phyloP scores from a whole-genome alignment of 768 basidiomycete genomes.

The Collybia sordida region DNA sequence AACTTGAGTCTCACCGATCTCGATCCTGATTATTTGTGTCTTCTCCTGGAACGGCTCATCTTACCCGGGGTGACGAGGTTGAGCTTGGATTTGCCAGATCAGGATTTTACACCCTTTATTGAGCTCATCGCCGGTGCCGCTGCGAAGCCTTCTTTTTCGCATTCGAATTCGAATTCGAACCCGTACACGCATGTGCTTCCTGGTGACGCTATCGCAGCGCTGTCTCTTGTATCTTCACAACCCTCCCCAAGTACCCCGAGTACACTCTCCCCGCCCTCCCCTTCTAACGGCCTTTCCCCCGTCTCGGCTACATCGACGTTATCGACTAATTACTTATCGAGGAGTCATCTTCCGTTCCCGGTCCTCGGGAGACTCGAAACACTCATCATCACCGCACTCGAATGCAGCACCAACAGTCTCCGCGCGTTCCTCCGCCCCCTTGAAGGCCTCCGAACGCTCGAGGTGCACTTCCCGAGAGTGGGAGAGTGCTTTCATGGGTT shows the following conservation, averaged over 20 bases:
- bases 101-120: conserved; percentile 51
- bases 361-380: conserved; percentile 30
- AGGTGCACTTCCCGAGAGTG: conserved; percentile 41
- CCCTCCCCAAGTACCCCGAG: conserved; percentile 5
- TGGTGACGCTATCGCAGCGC: not conserved
- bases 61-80: conserved; percentile 46
- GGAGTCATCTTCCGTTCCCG: conserved; percentile 25
- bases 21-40: conserved; percentile 52
- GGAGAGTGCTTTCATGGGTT: conserved; percentile 29
- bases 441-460: conserved; percentile 33
- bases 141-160: no score
- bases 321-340: not conserved
- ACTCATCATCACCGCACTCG: conserved; percentile 41
- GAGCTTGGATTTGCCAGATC: conserved; percentile 52
- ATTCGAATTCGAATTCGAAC: no score
- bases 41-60: conserved; percentile 42
- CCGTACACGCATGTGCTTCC: no score
- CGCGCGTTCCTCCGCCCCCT: conserved; percentile 32
- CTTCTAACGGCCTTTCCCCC: conserved; percentile 2
- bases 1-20: conserved; percentile 54
- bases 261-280: not conserved
- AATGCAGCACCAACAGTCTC: conserved; percentile 36
- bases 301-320: not conserved
- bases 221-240: not conserved
- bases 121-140: conserved; percentile 31